Evolutionary conservation across 225 moss, liverwort and hornwort genomes (phyloP), one percentile per base, ranked within the genome.

Genomic region (Pleurozium schreberi): DNA sequence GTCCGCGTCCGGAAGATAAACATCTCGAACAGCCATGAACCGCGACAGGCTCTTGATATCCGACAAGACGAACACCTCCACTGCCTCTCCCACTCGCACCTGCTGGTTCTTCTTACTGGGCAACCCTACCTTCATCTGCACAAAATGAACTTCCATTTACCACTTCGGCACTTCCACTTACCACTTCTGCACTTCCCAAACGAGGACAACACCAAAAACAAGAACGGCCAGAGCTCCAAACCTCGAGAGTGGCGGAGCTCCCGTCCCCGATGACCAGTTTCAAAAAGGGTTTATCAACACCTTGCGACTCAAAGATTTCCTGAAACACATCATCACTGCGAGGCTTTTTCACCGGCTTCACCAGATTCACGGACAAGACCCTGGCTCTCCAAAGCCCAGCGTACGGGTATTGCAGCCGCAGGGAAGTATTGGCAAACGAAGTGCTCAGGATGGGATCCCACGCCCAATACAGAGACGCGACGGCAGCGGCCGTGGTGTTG

Each of bases 381-480:
- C 91, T 88, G 26, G 98, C 98, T 87, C 88, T 93, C 98, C 98
- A 98, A 33, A 98, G 86, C 88, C 97, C 98, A 64, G 98, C 98
- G 89, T 96, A 95, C 68, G 96, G 93, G 82, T 96, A 98, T 86
- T 95, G 96, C 30, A 96, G 88, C 18, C 98, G 94, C 33, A 96
- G 93, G 17, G 93, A 90, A 21, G 95, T 64, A 86, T 97, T 97
- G 86, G 95, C 93, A n/a, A 98, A 88, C 6, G 89, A 81, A 45
- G 97, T 96, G 94, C 95, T 90, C 75, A 93, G 84, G 42, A 98
- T 89, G 69, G 98, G 97, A 81, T 94, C 96, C 98, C 98, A 98
- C 38, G 97, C 98, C 98, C 97, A 98, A 81, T 96, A 98, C 82
- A 97, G 85, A 42, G 95, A 96, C 70, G 95, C 97, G 65, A 96